These are phyloP conservation scores for Neoscytalidium dimidiatum DNA, from an alignment of 2,329 filamentous ascomycete genomes.

Conservation along the genomic window DNA sequence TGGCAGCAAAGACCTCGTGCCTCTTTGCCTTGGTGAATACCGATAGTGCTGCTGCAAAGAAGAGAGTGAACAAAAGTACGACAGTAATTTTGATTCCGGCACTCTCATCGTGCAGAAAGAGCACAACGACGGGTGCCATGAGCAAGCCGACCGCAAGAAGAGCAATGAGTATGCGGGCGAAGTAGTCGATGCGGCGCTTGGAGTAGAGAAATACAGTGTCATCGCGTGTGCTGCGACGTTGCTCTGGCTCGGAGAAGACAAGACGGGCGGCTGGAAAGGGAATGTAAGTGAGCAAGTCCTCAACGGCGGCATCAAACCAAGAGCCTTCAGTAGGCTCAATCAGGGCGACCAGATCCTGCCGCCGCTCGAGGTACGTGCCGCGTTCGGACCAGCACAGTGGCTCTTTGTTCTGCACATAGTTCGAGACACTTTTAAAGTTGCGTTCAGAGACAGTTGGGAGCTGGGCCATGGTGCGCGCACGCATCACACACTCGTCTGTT, in stretches of 20 bases:
- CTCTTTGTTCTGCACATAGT: constrained; percentile 22
- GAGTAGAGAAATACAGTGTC: constrained; percentile 23
- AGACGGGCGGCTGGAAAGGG: not conserved
- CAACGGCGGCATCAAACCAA: constrained; percentile 21
- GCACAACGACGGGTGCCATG: constrained; percentile 25
- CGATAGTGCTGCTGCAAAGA: constrained; percentile 25
- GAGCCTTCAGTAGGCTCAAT: constrained; percentile 19
- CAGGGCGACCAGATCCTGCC: constrained; percentile 23
- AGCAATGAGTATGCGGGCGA: constrained; percentile 26
- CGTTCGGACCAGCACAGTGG: constrained; percentile 20
- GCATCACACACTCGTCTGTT: constrained; percentile 22
- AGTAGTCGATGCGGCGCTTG: constrained; percentile 23
- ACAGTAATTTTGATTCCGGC: constrained; percentile 23
- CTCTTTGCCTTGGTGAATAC: constrained; percentile 25
- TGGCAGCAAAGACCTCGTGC: constrained; percentile 28
- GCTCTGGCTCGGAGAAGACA: constrained; percentile 22
- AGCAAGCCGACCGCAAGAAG: constrained; percentile 27
- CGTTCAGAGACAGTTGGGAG: constrained; percentile 21
- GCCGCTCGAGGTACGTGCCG: constrained; percentile 1
- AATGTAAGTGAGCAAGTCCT: constrained; percentile 6
- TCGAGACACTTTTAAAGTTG: constrained; percentile 20
- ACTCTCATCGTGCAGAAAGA: constrained; percentile 22
- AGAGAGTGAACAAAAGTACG: constrained; percentile 24
- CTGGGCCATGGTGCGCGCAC: constrained; percentile 17
- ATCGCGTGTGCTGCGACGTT: constrained; percentile 22